Evolutionary conservation across 805 yeast genomes (phyloP), one percentile per base, ranked within the genome.

Genomic region (Sporopachydermia quercuum): DNA sequence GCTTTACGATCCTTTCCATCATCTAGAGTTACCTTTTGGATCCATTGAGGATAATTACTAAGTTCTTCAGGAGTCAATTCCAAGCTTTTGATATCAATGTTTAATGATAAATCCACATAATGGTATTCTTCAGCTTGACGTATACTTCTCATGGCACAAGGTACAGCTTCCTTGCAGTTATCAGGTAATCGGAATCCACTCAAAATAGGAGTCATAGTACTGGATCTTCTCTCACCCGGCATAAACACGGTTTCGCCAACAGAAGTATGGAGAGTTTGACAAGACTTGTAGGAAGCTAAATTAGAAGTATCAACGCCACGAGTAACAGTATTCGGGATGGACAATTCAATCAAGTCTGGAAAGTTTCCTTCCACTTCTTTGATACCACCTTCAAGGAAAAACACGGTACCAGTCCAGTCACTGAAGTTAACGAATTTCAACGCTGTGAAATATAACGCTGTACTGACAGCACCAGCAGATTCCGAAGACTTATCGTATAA

Each of bases 41-140:
- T 59, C 87, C 87, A 80, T 2, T 39, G 35, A 1, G 86, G 85
- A 39, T 78, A 56, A 15, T 37, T 39, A 4, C 45, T 40, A 34
- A 45, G 45, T 36, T 8, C 43, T 39, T 18, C 38, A 30, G 17
- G 42, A 27, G 35, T 39, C 37, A 23, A 8, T 23, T n/a, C 30
- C 30, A 23, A n/a, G 13, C 13, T n/a, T 23, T 8, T n/a, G 30
- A 8, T 8, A n/a, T 23, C 30, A 23, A 23, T n/a, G n/a, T n/a
- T 8, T 8, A 23, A n/a, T 8, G 30, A 23, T 23, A 23, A 23
- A 23, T 23, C 30, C 8, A 23, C 30, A 23, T 23, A 23, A n/a
- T 23, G 30, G n/a, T 23, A 23, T n/a, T 23, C 30, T 23, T 23
- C 30, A 8, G 30, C 30, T 23, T 23, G 30, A 8, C 30, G 30